Conservation (phyloP, 768 basidiomycete species). For the Russula emetica region DNA sequence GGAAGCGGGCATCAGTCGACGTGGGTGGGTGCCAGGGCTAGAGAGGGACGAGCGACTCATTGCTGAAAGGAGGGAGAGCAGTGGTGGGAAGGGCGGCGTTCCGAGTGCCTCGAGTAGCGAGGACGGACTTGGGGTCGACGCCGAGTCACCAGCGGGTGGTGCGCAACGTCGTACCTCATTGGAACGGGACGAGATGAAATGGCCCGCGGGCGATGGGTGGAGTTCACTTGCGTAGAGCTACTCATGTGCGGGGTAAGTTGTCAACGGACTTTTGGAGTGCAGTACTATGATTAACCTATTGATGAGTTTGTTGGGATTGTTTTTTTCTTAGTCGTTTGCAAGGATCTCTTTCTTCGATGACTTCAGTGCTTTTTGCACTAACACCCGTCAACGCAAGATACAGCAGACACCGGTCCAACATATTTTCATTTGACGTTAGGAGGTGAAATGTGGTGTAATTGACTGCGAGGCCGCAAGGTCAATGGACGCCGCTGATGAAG, state of each 20-base stretch:
- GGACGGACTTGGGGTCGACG: slow-evolving; percentile 26
- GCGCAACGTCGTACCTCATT: slow-evolving; percentile 19
- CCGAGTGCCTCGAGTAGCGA: slow-evolving; percentile 31
- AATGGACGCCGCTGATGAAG: not conserved
- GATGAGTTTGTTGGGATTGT: not conserved
- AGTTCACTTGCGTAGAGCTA: slow-evolving; percentile 35
- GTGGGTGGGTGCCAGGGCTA: slow-evolving; percentile 50
- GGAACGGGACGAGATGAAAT: slow-evolving; percentile 55
- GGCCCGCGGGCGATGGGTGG: slow-evolving; percentile 58
- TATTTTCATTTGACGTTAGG: not conserved
- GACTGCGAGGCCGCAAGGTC: not conserved
- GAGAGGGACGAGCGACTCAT: slow-evolving; percentile 40
- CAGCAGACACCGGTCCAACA: not conserved
- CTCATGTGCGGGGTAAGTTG: not conserved
- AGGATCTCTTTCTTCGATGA: not conserved
- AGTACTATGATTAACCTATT: slow-evolving; percentile 6
- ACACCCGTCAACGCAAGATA: not conserved
- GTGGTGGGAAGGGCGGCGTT: slow-evolving; percentile 4
- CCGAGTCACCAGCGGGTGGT: slow-evolving; percentile 20
- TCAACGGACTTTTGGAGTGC: not conserved
- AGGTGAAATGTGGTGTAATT: not conserved
- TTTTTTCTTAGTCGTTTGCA: not conserved
- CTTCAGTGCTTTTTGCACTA: not conserved
- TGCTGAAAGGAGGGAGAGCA: slow-evolving; percentile 36
- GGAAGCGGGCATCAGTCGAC: slow-evolving; percentile 58